These are phyloP conservation scores for Malus domestica DNA, from an alignment of 306 rosid species.

Conservation along the genomic window ASM211411v1 NC_041799.1:12889001-12889500, in stretches of 20 bases:
- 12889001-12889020: constrained; percentile 37
- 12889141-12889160: constrained; percentile 44
- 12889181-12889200: constrained; percentile 20
- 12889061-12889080: constrained; percentile 35
- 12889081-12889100: constrained; percentile 44
- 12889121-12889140: constrained; percentile 36
- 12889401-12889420: neutral
- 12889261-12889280: neutral
- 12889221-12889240: neutral
- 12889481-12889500: neutral
- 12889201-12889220: neutral
- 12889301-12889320: neutral
- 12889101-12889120: constrained; percentile 54
- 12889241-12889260: neutral
- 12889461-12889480: neutral
- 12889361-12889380: neutral
- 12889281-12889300: neutral
- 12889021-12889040: constrained; percentile 51
- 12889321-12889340: neutral
- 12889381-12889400: neutral
- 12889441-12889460: neutral
- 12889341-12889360: neutral
- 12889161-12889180: constrained; percentile 47
- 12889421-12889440: neutral
- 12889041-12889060: constrained; percentile 44